A percentile compares a stretch with the other conserved stretches of the same genome.
Conservation (phyloP, 371 early-diverging fungal genomes). For the Dipsacomyces acuminosporus region DNA sequence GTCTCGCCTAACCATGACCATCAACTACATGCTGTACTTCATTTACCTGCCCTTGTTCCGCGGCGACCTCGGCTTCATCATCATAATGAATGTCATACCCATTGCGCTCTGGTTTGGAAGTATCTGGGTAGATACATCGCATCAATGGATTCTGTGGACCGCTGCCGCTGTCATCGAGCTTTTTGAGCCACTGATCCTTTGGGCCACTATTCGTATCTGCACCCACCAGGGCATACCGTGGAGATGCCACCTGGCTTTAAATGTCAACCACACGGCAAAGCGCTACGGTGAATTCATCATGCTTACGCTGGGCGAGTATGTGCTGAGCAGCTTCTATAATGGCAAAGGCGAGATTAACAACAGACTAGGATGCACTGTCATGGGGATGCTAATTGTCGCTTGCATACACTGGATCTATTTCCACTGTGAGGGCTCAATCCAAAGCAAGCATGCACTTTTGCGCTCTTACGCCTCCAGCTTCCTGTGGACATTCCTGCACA, state of each 20-base stretch:
- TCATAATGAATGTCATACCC: not conserved
- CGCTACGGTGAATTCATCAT: constrained; percentile 6
- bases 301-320: constrained; percentile 4
- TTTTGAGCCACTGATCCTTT: not conserved
- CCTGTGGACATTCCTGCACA: not conserved
- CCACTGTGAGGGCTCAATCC: not conserved
- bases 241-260: not conserved
- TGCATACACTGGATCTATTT: constrained; percentile 1
- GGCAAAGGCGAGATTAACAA: not conserved
- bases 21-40: not conserved
- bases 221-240: not conserved
- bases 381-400: not conserved
- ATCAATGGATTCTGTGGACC: not conserved
- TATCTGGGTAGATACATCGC: not conserved
- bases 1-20: not conserved
- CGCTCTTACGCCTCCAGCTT: not conserved
- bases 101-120: not conserved
- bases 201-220: not conserved
- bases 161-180: not conserved
- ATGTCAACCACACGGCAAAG: not conserved
- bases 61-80: not conserved
- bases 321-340: not conserved
- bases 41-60: constrained; percentile 1
- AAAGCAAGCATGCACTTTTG: not conserved
- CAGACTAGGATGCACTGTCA: not conserved